Base-by-base conservation (phyloP, 495 filamentous ascomycete species). In the Aspergillus bertholletiae region DNA sequence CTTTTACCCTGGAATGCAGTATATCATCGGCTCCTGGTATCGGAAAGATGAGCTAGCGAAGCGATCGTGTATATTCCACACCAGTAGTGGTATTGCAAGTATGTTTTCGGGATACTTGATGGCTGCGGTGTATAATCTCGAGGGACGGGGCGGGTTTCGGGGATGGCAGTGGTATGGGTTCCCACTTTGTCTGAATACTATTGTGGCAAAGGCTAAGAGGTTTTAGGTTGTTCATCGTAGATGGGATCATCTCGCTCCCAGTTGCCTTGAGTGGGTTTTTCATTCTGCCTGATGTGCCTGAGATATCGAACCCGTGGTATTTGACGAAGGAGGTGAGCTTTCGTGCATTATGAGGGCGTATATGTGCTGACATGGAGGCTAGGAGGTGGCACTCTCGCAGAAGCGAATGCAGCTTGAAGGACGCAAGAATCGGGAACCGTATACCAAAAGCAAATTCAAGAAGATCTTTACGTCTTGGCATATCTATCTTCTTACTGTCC, bases 31-130 rank as follows among this genome's bases (percentile, higher is more conserved):
- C 7, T 73, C 70, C 5, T 77, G 75, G 75, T 79, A 84, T 67
- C 63, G 80, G 60, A 68, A 80, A 72, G 67, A 79, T 69, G 66
- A 84, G 65, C 53, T 86, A 53, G 74, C 81, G 49, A 73, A 83
- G 55, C 70, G 84, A 15, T 79, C 79, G n/a, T 84, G 81, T 50
- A 84, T 88, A 28, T 85, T 86, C 63, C 80, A 84, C 37, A 78
- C 79, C 0, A 78, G 70, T 49, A 74, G 80, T 26, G 72, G 74
- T 17, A 73, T 84, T 46, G 76, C 77, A 44, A 62, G 67, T 39
- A 82, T 86, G 79, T 80, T 85, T 55, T 80, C 77, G 0, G 82
- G 82, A 7, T 82, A 74, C 48, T 71, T 88, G 1, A 78, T 82
- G 76, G 72, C 80, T 0, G 81, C 74, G 0, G 81, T 80, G 9